phyloP scores from a whole-genome alignment of 306 rosid genomes.

The Prunus fruticosa region DNA sequence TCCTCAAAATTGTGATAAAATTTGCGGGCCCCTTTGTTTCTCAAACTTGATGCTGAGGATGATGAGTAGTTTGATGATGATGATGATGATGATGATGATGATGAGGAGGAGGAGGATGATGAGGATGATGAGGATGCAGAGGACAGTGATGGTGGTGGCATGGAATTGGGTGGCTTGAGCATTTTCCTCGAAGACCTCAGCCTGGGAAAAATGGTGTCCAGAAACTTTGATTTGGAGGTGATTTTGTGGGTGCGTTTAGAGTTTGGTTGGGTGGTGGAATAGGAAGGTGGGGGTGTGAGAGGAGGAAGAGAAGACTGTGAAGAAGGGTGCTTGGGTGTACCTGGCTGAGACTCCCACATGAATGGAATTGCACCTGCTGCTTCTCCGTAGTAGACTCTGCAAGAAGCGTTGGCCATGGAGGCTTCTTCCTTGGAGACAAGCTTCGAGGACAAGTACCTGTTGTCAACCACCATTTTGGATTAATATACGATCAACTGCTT shows the following conservation, averaged over 20 bases:
- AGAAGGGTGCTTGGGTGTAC: slow-evolving; percentile 51
- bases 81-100: not conserved
- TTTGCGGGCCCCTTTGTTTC: not conserved
- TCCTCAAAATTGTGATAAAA: not conserved
- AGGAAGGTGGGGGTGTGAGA: slow-evolving; percentile 57
- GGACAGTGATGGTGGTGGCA: slow-evolving; percentile 9
- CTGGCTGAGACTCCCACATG: slow-evolving; percentile 62
- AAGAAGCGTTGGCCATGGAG: slow-evolving; percentile 39
- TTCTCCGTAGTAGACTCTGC: slow-evolving; percentile 54
- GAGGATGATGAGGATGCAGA: slow-evolving; percentile 11
- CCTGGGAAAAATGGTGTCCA: slow-evolving; percentile 10
- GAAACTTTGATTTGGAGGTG: slow-evolving; percentile 14
- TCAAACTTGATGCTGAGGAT: not conserved
- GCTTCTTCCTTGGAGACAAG: slow-evolving; percentile 40
- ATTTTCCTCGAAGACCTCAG: not conserved
- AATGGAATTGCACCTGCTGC: slow-evolving; percentile 49
- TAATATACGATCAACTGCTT: too few relatives aligned
- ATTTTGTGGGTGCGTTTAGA: not conserved
- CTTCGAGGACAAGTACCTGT: slow-evolving; percentile 21
- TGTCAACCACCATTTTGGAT: slow-evolving; percentile 19
- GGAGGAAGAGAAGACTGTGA: slow-evolving; percentile 38
- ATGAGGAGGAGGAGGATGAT: too few relatives aligned
- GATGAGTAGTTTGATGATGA: not conserved
- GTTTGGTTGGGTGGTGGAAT: slow-evolving; percentile 1
- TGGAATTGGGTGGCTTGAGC: not conserved